Evolutionary conservation across 257 asterid species (phyloP), one percentile per base, ranked within the genome.

Genomic region (Schizonepeta tenuifolia): DNA sequence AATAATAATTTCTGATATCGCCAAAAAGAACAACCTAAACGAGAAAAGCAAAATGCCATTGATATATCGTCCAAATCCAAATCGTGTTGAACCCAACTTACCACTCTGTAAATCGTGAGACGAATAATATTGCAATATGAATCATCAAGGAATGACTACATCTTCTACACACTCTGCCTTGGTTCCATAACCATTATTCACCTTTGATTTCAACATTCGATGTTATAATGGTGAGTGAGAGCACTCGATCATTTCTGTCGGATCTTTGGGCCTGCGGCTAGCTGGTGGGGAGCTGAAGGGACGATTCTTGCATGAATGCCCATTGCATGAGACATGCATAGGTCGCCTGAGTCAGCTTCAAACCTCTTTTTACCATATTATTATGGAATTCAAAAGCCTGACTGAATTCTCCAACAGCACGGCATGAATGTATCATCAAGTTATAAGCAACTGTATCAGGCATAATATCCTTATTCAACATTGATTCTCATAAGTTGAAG

Each of bases 361-460:
- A 75, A 60, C 97, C 91, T 49, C 88, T 80, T 75, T 76, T 84
- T 36, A 81, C 75, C 98, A 94, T 94, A 46, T 78, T 81, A 64
- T 81, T 76, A 20, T 80, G 86, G 83, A 94, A 78, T 70, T 85
- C 84, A 64, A 81, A 71, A 65, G 96, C 97, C 79, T 84, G 88
- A 10, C 56, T 76, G 69, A 79, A 47, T 69, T 89, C 85, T 61
- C 97, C 96, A 65, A 84, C 85, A 18, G 75, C 57, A 74, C 96
- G 87, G 65, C 96, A 94, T 11, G 90, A 75, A 72, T 86, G 78
- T 78, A 89, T 84, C 82, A 94, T 58, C 72, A 86, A 80, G 69
- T 91, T 84, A 77, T 86, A 91, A n/a, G 90, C 97, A 69, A 94
- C 83, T 11, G 70, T 80, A 70, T 94, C 99, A 46, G 96, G 97